Evolutionary conservation across 2,329 filamentous ascomycete species (phyloP).

Genomic region (Ophiostoma pallidulum): DNA sequence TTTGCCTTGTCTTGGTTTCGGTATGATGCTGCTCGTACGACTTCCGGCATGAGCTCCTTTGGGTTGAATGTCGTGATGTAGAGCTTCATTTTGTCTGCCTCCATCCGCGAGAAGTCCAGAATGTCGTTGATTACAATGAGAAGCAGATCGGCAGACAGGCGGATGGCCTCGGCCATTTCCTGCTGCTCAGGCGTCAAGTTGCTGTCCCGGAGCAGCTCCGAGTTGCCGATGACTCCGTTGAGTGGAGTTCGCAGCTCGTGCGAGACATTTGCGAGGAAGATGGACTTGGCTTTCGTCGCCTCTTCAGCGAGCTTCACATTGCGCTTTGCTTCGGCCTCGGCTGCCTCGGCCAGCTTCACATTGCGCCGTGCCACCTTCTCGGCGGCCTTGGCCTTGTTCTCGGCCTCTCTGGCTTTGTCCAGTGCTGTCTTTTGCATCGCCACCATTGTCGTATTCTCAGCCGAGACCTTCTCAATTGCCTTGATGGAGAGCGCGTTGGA

Average conservation of each 20-base stretch:
- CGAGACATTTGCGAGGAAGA: conserved; percentile 71
- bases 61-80: conserved; percentile 62
- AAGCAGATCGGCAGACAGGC: conserved; percentile 75
- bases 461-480: conserved; percentile 66
- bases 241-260: conserved; percentile 76
- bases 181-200: conserved; percentile 64
- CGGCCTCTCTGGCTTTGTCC: conserved; percentile 60
- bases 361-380: conserved; percentile 69
- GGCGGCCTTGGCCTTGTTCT: conserved; percentile 66
- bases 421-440: conserved; percentile 66
- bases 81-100: conserved; percentile 77
- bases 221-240: conserved; percentile 83
- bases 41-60: conserved; percentile 56
- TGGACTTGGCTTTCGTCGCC: conserved; percentile 72
- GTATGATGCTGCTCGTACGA: conserved; percentile 56
- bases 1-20: conserved; percentile 55
- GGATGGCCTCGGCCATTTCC: conserved; percentile 81
- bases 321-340: conserved; percentile 65
- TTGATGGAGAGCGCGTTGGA: conserved; percentile 59
- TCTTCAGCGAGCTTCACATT: conserved; percentile 78
- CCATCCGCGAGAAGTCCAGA: conserved; percentile 88
- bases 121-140: conserved; percentile 95
- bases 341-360: conserved; percentile 72
- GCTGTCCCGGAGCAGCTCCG: conserved; percentile 71
- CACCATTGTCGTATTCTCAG: conserved; percentile 70